phyloP scores from a whole-genome alignment of 768 basidiomycete genomes.

The Agaricus bisporus region DNA sequence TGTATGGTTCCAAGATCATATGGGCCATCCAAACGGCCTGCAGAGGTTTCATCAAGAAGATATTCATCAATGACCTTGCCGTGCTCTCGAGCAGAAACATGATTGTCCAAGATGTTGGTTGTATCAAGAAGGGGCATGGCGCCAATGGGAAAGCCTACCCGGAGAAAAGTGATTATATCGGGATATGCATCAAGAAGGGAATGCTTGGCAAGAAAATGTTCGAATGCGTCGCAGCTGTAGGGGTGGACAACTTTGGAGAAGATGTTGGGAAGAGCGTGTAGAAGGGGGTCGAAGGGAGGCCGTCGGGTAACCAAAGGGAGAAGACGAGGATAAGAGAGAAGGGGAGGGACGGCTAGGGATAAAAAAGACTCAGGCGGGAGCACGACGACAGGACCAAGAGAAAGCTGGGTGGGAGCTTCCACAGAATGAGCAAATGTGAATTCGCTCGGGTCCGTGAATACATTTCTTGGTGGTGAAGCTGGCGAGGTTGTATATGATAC shows the following conservation, averaged over 20 bases:
- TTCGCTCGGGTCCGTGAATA: background rate
- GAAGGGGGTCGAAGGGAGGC: conserved; percentile 5
- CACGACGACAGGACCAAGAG: conserved; percentile 18
- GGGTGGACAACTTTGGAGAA: conserved; percentile 22
- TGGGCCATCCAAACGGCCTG: conserved; percentile 21
- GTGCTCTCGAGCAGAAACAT: conserved; percentile 11
- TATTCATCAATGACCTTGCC: conserved; percentile 14
- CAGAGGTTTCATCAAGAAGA: conserved; percentile 14
- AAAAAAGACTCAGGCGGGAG: background rate
- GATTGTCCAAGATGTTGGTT: conserved; percentile 18
- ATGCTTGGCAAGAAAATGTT: no score
- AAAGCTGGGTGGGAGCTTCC: conserved; percentile 19
- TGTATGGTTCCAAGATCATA: conserved; percentile 13
- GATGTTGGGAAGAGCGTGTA: conserved; percentile 12
- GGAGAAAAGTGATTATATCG: conserved; percentile 21
- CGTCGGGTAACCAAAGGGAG: conserved; percentile 11
- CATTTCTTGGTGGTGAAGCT: background rate
- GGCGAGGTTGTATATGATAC: background rate
- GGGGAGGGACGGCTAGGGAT: conserved; percentile 6
- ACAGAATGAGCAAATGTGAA: conserved; percentile 21
- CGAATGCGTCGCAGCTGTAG: conserved; percentile 24
- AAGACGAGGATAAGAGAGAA: conserved; percentile 17
- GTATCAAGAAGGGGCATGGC: conserved; percentile 18
- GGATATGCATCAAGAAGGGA: conserved; percentile 22
- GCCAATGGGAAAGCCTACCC: conserved; percentile 26